Evolutionary conservation across 768 basidiomycete genomes (phyloP).

Genomic region (Cytidiella melzeri): DNA sequence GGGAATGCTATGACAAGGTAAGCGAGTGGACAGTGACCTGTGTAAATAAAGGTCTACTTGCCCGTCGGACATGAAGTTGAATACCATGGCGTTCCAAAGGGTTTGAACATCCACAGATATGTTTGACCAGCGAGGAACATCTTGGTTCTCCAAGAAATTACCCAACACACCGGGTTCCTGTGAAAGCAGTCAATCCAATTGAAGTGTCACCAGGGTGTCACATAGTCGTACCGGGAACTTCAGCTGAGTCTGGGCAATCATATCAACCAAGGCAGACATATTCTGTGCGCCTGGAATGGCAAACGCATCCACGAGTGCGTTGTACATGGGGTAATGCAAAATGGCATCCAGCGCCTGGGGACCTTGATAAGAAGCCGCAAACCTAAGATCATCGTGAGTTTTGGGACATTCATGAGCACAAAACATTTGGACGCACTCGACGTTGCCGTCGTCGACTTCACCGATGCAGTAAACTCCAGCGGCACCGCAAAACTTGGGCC

Average conservation of each 20-base stretch:
- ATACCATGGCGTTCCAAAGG: slow-evolving; percentile 69
- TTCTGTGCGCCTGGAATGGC: slow-evolving; percentile 64
- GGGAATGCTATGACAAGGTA: slow-evolving; percentile 43
- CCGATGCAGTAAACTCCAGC: slow-evolving; percentile 85
- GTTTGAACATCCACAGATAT: slow-evolving; percentile 66
- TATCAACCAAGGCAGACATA: slow-evolving; percentile 47
- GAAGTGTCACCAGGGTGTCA: neutral
- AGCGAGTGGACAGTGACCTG: neutral
- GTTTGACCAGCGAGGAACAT: slow-evolving; percentile 70
- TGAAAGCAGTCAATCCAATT: neutral
- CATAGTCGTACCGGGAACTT: slow-evolving; percentile 37
- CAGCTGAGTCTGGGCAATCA: slow-evolving; percentile 46
- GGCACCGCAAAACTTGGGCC: slow-evolving; percentile 66
- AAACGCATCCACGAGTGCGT: slow-evolving; percentile 58
- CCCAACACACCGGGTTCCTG: slow-evolving; percentile 44
- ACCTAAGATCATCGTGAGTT: slow-evolving; percentile 26
- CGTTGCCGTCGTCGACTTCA: slow-evolving; percentile 59
- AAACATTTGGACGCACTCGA: slow-evolving; percentile 33
- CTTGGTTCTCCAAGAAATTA: slow-evolving; percentile 79
- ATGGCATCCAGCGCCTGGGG: slow-evolving; percentile 58
- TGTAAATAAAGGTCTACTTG: slow-evolving; percentile 7
- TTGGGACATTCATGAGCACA: slow-evolving; percentile 19
- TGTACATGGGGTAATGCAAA: slow-evolving; percentile 67
- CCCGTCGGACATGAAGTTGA: slow-evolving; percentile 74
- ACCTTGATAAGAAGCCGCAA: slow-evolving; percentile 56